Evolutionary conservation across 2,329 filamentous ascomycete genomes (phyloP), one percentile per base, ranked within the genome.

Genomic region (Colletotrichum coccodes): DNA sequence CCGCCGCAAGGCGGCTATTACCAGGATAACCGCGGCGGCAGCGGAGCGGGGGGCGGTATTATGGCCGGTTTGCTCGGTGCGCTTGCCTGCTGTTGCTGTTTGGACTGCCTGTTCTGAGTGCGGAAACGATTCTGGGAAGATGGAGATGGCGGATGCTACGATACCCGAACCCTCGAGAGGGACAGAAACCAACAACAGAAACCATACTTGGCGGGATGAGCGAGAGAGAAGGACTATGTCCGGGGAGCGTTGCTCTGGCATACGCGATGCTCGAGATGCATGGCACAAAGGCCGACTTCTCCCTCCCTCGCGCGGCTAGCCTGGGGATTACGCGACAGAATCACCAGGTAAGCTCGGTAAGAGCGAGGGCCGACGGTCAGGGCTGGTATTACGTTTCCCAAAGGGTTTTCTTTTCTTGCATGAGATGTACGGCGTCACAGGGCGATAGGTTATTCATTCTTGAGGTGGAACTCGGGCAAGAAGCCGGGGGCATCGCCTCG

Each of bases 11-110:
- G 71, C 30, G 73, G 68, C 56, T 74, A 76, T 62, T 73, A 76
- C n/a, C 75, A 78, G 56, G 72, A 79, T 63, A 68, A 68, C 62
- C 72, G 70, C 71, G 75, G 72, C 72, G 77, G 74, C 71, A 77
- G 77, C 53, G 75, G 76, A 49, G 74, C 73, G 64, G 60, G 72
- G 61, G 71, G 76, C 30, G 80, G 83, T 52, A 71, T 82, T 61
- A 72, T 87, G 47, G 82, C 82, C 38, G 85, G 83, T 47, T 75
- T 87, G 60, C 72, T 88, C 18, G 87, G 85, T 18, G 81, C 81
- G 71, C 74, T 87, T 68, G 87, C 87, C 1, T 89, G 86, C 76
- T 89, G 87, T 75, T 89, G 87, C 78, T 89, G 87, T 74, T 75
- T 89, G 73, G 87, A 89, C 71, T 79, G 81, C 50, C 75, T 89